These are phyloP conservation scores for Cubamyces sp. DNA, from an alignment of 768 basidiomycete species.

Conservation along the genomic window DNA sequence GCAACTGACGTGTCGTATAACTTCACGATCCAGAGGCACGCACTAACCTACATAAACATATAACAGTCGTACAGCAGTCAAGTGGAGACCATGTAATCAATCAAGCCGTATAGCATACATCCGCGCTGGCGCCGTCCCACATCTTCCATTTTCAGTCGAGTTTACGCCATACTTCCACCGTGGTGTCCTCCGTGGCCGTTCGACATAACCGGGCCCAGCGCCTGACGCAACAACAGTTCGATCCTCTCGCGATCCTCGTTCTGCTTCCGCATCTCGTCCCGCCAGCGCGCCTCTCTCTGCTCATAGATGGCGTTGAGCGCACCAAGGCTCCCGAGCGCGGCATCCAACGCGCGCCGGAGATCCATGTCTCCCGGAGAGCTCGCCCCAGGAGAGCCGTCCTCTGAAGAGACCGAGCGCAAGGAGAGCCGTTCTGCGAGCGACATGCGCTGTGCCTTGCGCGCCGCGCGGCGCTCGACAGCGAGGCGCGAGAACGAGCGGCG, in stretches of 20 bases:
- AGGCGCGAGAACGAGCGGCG: slow-evolving; percentile 63
- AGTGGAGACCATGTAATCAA: not conserved
- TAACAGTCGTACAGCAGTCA: slow-evolving; percentile 5
- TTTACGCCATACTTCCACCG: not conserved
- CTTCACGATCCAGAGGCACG: not conserved
- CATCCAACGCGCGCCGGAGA: slow-evolving; percentile 67
- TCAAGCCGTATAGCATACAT: not conserved
- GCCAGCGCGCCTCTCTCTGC: slow-evolving; percentile 68
- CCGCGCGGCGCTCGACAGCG: slow-evolving; percentile 55
- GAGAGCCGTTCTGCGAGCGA: slow-evolving; percentile 50
- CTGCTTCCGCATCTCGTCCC: slow-evolving; percentile 63
- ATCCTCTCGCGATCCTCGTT: slow-evolving; percentile 70
- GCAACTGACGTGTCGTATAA: no score
- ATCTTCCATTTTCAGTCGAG: not conserved
- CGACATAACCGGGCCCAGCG: slow-evolving; percentile 43
- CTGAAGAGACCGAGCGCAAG: slow-evolving; percentile 44
- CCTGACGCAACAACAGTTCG: slow-evolving; percentile 66
- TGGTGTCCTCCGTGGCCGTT: slow-evolving; percentile 11
- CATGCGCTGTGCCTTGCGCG: slow-evolving; percentile 47
- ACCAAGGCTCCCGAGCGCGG: slow-evolving; percentile 67
- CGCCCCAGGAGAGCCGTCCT: slow-evolving; percentile 60
- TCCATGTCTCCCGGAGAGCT: slow-evolving; percentile 61
- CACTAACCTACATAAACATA: not conserved
- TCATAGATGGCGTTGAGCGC: slow-evolving; percentile 68
- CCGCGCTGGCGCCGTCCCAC: not conserved